Conservation (phyloP, 768 basidiomycete genomes). For the Lactarius trivialis region DNA sequence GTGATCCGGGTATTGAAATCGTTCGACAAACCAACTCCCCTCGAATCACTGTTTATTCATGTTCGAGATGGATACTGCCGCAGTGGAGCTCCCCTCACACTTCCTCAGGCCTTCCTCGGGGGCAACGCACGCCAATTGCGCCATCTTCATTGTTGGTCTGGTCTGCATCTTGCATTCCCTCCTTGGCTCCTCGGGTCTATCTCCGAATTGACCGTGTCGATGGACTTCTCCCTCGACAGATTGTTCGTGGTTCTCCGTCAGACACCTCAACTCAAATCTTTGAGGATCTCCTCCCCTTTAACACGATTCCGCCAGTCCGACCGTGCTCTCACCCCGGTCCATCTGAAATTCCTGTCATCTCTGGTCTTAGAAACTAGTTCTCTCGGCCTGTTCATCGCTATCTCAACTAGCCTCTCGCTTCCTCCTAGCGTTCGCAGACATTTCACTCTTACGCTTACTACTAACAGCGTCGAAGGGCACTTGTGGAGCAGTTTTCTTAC, state of each 20-base stretch:
- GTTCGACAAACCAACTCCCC: background rate
- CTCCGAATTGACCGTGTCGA: conserved; percentile 2
- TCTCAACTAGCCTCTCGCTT: background rate
- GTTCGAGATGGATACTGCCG: background rate
- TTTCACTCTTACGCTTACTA: background rate
- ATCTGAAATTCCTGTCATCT: background rate
- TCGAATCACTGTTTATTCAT: conserved; percentile 1
- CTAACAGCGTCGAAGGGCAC: background rate
- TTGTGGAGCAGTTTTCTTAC: background rate
- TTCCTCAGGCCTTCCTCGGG: conserved; percentile 4
- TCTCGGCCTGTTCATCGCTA: background rate
- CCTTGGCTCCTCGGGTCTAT: conserved; percentile 1
- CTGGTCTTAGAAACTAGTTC: conserved; percentile 4
- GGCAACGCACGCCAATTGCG: background rate
- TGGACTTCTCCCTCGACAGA: background rate
- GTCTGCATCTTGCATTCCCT: conserved; percentile 4
- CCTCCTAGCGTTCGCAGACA: conserved; percentile 1
- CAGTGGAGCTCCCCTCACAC: background rate
- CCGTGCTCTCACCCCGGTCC: background rate
- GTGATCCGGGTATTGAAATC: conserved; percentile 5
- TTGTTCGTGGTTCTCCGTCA: background rate
- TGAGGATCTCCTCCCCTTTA: background rate
- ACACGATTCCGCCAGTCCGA: background rate
- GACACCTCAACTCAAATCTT: conserved; percentile 1
- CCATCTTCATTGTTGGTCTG: conserved; percentile 4